Conservation (phyloP, 768 basidiomycete species). For the Dentipellis sp. region DNA sequence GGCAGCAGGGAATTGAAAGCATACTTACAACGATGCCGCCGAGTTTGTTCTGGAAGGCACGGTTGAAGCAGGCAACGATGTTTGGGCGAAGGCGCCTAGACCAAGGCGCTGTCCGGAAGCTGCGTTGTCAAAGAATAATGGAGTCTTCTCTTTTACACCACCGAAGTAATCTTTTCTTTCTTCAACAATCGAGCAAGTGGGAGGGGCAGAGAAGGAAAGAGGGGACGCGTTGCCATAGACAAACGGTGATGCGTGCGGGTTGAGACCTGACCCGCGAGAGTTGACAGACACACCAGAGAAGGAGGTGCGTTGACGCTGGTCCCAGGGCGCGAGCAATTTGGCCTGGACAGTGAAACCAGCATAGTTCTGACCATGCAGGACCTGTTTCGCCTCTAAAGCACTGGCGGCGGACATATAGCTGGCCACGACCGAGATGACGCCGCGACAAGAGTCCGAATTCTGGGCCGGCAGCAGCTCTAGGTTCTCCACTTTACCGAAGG, state of each 20-base stretch:
- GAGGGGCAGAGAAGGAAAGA: conserved; percentile 10
- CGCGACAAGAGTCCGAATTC: conserved; percentile 24
- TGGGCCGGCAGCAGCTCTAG: conserved; percentile 37
- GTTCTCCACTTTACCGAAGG: conserved; percentile 60
- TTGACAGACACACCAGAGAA: neutral
- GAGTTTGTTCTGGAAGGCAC: conserved; percentile 12
- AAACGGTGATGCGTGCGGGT: conserved; percentile 25
- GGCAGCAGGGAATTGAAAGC: too few species aligned
- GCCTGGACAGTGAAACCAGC: conserved; percentile 35
- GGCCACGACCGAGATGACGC: conserved; percentile 49
- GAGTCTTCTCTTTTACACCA: neutral
- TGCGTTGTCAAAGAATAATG: neutral
- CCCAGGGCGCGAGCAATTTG: conserved; percentile 13
- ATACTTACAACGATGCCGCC: conserved; percentile 6
- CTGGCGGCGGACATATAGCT: conserved; percentile 46
- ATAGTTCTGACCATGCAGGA: conserved; percentile 55
- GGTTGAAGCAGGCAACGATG: conserved; percentile 9
- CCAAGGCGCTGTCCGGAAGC: neutral
- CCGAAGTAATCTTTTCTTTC: conserved; percentile 8
- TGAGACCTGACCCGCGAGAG: conserved; percentile 19
- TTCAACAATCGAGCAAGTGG: conserved; percentile 7
- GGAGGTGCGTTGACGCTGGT: neutral
- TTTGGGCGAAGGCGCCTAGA: neutral
- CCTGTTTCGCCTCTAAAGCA: conserved; percentile 57
- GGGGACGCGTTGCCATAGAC: conserved; percentile 5